phyloP scores from a whole-genome alignment of 2,329 filamentous ascomycete species.

The Cordyceps fumosorosea region DNA sequence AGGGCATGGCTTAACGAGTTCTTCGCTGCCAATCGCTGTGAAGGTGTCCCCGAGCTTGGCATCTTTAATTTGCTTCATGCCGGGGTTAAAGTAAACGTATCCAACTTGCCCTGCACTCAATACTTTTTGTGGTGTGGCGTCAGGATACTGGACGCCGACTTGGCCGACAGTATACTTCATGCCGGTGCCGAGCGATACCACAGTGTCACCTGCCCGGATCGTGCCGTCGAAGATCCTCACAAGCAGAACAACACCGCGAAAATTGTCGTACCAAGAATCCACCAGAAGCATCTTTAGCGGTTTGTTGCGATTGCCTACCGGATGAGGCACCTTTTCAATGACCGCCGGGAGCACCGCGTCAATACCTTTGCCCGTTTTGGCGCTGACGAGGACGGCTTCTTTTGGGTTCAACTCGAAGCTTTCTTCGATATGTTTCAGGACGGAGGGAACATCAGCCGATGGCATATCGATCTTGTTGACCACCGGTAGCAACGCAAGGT shows the following conservation, averaged over 20 bases:
- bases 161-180: constrained; percentile 90
- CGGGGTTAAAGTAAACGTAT: constrained; percentile 95
- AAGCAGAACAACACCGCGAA: constrained; percentile 85
- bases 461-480: constrained; percentile 96
- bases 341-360: constrained; percentile 76
- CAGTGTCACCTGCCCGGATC: constrained; percentile 72
- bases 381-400: constrained; percentile 67
- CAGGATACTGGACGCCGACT: constrained; percentile 92
- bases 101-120: constrained; percentile 90
- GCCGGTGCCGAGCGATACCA: constrained; percentile 84
- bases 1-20: constrained; percentile 69
- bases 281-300: constrained; percentile 82
- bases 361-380: constrained; percentile 90
- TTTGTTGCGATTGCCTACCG: constrained; percentile 63
- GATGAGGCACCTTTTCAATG: constrained; percentile 76
- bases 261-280: constrained; percentile 97
- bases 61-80: constrained; percentile 95
- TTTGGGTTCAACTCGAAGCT: constrained; percentile 82
- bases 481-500: constrained; percentile 78
- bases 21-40: constrained; percentile 72
- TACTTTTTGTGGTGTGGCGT: constrained; percentile 71
- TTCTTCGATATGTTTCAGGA: constrained; percentile 76
- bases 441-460: constrained; percentile 78
- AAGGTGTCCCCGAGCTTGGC: constrained; percentile 95
- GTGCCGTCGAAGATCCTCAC: constrained; percentile 88